These are phyloP conservation scores for Pythium aristosporum DNA, from an alignment of 352 stramenopile genomes.

Conservation along the genomic window DNA sequence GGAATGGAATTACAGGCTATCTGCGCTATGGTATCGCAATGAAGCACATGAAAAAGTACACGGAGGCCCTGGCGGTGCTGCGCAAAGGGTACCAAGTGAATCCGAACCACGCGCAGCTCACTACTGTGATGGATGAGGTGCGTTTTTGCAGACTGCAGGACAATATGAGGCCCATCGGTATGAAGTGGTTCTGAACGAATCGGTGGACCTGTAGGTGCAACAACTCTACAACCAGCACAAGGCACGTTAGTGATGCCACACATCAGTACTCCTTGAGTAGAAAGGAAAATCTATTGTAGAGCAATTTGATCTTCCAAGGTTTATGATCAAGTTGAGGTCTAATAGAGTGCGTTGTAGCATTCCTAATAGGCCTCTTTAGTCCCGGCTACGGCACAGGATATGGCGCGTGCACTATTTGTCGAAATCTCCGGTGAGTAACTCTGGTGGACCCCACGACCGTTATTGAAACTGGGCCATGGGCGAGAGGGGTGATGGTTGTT, in stretches of 20 bases:
- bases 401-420: too few species aligned
- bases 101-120: conserved; percentile 66
- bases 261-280: too few species aligned
- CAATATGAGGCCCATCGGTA: background rate
- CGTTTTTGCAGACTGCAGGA: background rate
- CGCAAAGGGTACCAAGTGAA: conserved; percentile 74
- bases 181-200: background rate
- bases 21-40: conserved; percentile 91
- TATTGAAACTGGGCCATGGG: too few species aligned
- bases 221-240: conserved; percentile 27
- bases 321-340: too few species aligned
- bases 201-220: conserved; percentile 7
- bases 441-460: too few species aligned
- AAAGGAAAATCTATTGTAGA: too few species aligned
- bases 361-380: too few species aligned
- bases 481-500: too few species aligned
- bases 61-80: conserved; percentile 61
- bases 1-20: conserved; percentile 54
- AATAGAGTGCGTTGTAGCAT: too few species aligned
- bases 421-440: too few species aligned
- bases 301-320: too few species aligned
- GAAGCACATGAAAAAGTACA: conserved; percentile 80
- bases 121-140: conserved; percentile 53
- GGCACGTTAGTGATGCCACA: background rate
- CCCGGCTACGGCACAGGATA: too few species aligned